Evolutionary conservation across 805 yeast genomes (phyloP).

Genomic region (Wickerhamomyces xylosicus): DNA sequence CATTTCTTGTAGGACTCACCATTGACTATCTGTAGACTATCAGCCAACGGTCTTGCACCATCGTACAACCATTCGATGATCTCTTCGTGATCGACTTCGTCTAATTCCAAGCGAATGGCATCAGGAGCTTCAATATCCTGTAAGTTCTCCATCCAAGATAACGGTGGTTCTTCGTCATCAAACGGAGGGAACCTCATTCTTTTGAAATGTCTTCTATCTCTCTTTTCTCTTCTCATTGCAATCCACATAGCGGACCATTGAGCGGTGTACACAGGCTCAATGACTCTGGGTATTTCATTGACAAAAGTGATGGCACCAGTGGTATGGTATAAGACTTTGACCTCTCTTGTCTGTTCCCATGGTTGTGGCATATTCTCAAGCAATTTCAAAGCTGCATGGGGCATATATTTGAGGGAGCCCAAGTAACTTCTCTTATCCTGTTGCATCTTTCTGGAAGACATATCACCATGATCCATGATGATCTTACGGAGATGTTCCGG

Average conservation of each 20-base stretch:
- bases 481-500: slow-evolving; percentile 87
- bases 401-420: slow-evolving; percentile 90
- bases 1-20: slow-evolving; percentile 74
- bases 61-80: slow-evolving; percentile 77
- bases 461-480: slow-evolving; percentile 74
- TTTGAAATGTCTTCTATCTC: slow-evolving; percentile 82
- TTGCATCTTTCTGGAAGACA: slow-evolving; percentile 68
- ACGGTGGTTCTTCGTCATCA: slow-evolving; percentile 95
- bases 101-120: slow-evolving; percentile 59
- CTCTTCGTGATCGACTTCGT: slow-evolving; percentile 47
- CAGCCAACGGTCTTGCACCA: slow-evolving; percentile 51
- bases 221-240: slow-evolving; percentile 88
- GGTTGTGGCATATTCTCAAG: slow-evolving; percentile 98
- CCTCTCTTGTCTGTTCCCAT: slow-evolving; percentile 86
- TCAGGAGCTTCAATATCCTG: slow-evolving; percentile 65
- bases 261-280: slow-evolving; percentile 83
- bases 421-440: slow-evolving; percentile 80
- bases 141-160: slow-evolving; percentile 72
- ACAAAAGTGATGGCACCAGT: slow-evolving; percentile 95
- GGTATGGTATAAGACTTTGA: slow-evolving; percentile 77
- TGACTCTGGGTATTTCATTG: slow-evolving; percentile 83
- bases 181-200: slow-evolving; percentile 92
- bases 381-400: slow-evolving; percentile 85
- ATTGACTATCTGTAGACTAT: slow-evolving; percentile 43
- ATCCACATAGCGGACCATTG: slow-evolving; percentile 96